Evolutionary conservation across 257 asterid species (phyloP).

Genomic region (Solanum paucissectum): DNA sequence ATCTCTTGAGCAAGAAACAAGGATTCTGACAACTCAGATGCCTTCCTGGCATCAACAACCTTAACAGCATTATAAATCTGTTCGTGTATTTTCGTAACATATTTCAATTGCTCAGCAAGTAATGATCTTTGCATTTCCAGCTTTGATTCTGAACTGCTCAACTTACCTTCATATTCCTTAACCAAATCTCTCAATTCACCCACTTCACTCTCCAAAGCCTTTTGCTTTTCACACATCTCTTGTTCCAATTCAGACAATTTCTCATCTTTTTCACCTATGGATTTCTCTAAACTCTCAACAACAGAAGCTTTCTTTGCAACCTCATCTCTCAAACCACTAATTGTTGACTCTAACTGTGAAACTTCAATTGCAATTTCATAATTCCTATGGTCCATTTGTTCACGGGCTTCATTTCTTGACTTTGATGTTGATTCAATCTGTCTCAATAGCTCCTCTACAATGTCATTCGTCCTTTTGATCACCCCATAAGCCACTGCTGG

Average conservation of each 20-base stretch:
- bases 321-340: constrained; percentile 74
- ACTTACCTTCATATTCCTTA: constrained; percentile 36
- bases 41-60: constrained; percentile 66
- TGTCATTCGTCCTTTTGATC: constrained; percentile 84
- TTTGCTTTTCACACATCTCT: constrained; percentile 39
- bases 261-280: constrained; percentile 42
- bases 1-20: constrained; percentile 84
- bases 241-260: constrained; percentile 37
- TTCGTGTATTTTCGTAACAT: constrained; percentile 55
- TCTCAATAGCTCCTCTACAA: constrained; percentile 76
- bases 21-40: constrained; percentile 70
- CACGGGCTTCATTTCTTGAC: constrained; percentile 73
- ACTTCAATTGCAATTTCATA: constrained; percentile 98
- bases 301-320: constrained; percentile 39
- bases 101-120: constrained; percentile 63
- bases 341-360: constrained; percentile 77
- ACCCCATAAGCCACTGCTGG: constrained; percentile 91
- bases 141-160: constrained; percentile 22
- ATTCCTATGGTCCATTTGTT: constrained; percentile 76
- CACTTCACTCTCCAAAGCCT: constrained; percentile 44
- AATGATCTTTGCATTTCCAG: constrained; percentile 55
- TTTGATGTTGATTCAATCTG: constrained; percentile 59
- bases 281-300: constrained; percentile 34
- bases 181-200: constrained; percentile 38
- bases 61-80: constrained; percentile 56